Base-by-base conservation (phyloP, 805 yeast species). In the Yarrowia sp. region DNA sequence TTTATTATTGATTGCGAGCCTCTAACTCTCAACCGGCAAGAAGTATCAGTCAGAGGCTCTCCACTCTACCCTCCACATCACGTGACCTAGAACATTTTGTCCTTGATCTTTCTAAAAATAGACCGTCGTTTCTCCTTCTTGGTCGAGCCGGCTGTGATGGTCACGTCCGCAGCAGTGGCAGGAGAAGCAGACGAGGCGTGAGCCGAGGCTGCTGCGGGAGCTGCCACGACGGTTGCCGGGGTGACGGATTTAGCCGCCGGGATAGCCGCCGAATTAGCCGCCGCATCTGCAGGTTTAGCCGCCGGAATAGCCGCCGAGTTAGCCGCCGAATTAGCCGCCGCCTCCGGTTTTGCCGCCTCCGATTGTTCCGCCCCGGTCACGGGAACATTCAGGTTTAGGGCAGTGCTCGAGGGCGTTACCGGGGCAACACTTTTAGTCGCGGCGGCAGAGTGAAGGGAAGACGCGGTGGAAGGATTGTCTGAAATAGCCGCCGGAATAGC, bases 71-170 rank as follows among this genome's bases (percentile, higher is more conserved):
- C 32, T 26, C 32, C 32, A 26, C 32, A 38, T 38, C 40, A 38
- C 40, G 40, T 38, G 40, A 45, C 16, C 38, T 53, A 53, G 38
- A 56, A 56, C 64, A 56, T 56, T 49, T 56, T 56, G 36, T 59
- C 65, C 52, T 59, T 59, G 9, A 59, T 45, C 45, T 45, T 59
- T 59, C 65, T 32, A 35, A 59, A 59, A 32, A 59, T 35, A 12
- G 52, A 43, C n/a, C 65, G n/a, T 35, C 65, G 42, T 19, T 59
- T 59, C 9, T 59, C 65, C 65, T 59, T 59, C 52, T 59, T 59
- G 41, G 32, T 2, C 9, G 52, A 5, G 2, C 65, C 65, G 2
- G 52, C 65, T 0, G 52, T 59, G 19, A 59, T 59, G 35, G 65
- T 59, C 14, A 59, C 65, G n/a, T 59, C 65, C 1, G 65, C 65